A percentile compares a stretch with the other conserved stretches of the same genome.
Evolutionary conservation across 192 early-diverging fungal species (phyloP).

Genomic region (Endogone sp.): DNA sequence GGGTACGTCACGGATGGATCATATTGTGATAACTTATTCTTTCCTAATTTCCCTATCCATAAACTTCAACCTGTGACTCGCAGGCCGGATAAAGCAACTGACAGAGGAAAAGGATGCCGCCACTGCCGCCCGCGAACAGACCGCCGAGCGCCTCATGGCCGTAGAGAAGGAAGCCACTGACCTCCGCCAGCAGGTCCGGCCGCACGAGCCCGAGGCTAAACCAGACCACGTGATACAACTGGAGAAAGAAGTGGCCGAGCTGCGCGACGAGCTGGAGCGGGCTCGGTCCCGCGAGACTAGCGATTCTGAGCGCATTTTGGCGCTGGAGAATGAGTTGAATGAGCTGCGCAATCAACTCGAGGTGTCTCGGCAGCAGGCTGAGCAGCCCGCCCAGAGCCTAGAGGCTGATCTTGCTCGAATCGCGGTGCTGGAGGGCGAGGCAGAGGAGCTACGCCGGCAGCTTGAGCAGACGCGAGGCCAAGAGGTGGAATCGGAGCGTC

Average conservation of each 20-base stretch:
- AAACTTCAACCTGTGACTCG: background rate
- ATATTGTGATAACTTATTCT: no score
- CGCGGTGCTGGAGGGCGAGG: no score
- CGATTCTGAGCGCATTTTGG: background rate
- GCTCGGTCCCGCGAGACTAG: background rate
- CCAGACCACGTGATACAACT: background rate
- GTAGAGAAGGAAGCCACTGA: background rate
- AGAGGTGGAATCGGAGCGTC: background rate
- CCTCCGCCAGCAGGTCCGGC: background rate
- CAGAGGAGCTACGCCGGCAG: background rate
- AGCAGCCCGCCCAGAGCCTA: background rate
- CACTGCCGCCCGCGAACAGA: background rate
- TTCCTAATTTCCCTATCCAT: no score
- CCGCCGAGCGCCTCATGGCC: background rate
- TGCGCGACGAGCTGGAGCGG: background rate
- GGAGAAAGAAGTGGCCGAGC: background rate
- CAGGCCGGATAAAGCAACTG: background rate
- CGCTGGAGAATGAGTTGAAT: background rate
- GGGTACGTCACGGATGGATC: background rate
- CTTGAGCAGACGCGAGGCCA: background rate
- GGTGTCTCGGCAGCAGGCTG: background rate
- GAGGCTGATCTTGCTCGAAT: background rate
- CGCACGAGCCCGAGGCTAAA: background rate
- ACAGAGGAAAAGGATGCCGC: background rate
- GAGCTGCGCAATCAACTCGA: background rate